phyloP scores from a whole-genome alignment of 169 alveolate genomes.

The Plasmodium fragile region DNA sequence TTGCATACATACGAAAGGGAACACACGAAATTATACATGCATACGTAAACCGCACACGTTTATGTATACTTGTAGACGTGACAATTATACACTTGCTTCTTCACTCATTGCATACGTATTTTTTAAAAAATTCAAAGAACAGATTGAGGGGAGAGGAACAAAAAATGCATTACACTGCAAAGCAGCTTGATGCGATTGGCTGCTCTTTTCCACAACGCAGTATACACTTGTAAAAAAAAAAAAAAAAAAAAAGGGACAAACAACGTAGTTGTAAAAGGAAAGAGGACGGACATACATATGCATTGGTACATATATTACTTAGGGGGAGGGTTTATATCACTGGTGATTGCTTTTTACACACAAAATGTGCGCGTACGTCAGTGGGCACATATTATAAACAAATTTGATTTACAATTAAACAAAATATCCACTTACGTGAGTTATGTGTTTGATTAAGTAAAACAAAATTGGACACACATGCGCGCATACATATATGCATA shows the following conservation, averaged over 20 bases:
- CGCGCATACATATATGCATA: neutral
- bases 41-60: neutral
- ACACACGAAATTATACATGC: neutral
- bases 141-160: neutral
- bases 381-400: slow-evolving; percentile 21
- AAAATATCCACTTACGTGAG: slow-evolving; percentile 10
- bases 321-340: neutral
- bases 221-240: neutral
- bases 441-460: slow-evolving; percentile 9
- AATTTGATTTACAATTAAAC: slow-evolving; percentile 20
- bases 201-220: neutral
- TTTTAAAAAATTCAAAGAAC: slow-evolving; percentile 18
- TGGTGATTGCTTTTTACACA: slow-evolving; percentile 19
- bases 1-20: neutral
- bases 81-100: neutral
- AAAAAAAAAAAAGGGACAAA: slow-evolving; percentile 1
- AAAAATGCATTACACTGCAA: neutral
- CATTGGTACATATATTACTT: neutral
- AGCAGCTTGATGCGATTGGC: neutral
- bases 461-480: slow-evolving; percentile 1
- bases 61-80: neutral
- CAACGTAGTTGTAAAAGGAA: neutral
- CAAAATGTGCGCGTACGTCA: slow-evolving; percentile 2
- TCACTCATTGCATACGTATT: slow-evolving; percentile 4
- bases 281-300: neutral